These are phyloP conservation scores for Metarhizium guizhouense DNA, from an alignment of 2,329 filamentous ascomycete genomes.

Conservation along the genomic window DNA sequence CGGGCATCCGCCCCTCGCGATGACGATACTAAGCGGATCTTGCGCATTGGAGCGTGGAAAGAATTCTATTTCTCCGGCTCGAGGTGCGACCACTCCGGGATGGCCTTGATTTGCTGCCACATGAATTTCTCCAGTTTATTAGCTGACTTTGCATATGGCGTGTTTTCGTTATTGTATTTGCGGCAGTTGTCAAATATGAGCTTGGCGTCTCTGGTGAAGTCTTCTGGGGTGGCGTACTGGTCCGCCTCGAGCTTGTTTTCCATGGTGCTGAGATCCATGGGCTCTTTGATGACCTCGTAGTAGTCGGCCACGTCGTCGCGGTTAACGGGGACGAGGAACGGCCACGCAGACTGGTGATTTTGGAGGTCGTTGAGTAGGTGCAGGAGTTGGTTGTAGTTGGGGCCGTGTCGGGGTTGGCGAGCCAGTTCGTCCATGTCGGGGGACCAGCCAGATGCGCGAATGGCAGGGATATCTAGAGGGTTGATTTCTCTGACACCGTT, in stretches of 20 bases:
- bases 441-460: slow-evolving; percentile 89
- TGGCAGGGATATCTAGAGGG: slow-evolving; percentile 76
- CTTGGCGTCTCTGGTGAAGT: slow-evolving; percentile 81
- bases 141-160: slow-evolving; percentile 88
- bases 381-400: slow-evolving; percentile 89
- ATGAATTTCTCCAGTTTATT: slow-evolving; percentile 91
- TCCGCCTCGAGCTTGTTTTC: slow-evolving; percentile 83
- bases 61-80: slow-evolving; percentile 30
- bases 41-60: slow-evolving; percentile 6
- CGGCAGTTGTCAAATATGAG: slow-evolving; percentile 92
- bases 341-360: slow-evolving; percentile 89
- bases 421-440: slow-evolving; percentile 97
- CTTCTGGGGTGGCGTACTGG: slow-evolving; percentile 77
- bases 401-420: slow-evolving; percentile 87
- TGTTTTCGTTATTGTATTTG: slow-evolving; percentile 88
- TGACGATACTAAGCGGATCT: not conserved
- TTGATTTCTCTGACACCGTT: slow-evolving; percentile 68
- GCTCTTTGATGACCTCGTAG: slow-evolving; percentile 95
- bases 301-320: slow-evolving; percentile 97
- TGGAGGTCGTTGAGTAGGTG: slow-evolving; percentile 92
- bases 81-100: slow-evolving; percentile 80
- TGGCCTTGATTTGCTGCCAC: slow-evolving; percentile 85
- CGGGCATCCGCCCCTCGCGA: not conserved
- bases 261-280: slow-evolving; percentile 96
- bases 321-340: slow-evolving; percentile 88